A percentile compares a stretch with the other conserved stretches of the same genome.
Conservation (phyloP, 495 filamentous ascomycete species). For the Neurospora cerealis region DNA sequence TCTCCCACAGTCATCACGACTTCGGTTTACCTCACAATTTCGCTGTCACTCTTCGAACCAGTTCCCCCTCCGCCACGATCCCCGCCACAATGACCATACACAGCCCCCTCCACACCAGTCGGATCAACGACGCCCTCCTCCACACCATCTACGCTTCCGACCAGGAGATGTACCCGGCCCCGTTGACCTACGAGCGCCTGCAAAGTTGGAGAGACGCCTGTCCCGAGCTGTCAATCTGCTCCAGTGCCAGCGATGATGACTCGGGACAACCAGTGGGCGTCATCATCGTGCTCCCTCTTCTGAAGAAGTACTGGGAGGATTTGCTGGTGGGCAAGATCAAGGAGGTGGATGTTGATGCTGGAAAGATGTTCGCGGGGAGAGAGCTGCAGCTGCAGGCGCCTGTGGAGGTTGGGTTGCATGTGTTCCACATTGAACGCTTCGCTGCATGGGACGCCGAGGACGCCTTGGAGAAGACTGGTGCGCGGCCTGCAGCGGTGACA, state of each 20-base stretch:
- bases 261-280: constrained; percentile 5
- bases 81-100: not conserved
- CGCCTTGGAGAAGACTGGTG: not conserved
- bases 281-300: constrained; percentile 18
- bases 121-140: constrained; percentile 9
- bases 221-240: constrained; percentile 18
- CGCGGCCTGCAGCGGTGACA: not conserved
- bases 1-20: not conserved
- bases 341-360: constrained; percentile 58
- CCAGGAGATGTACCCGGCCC: constrained; percentile 26
- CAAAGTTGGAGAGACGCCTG: constrained; percentile 15
- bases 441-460: not conserved
- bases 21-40: not conserved
- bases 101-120: not conserved
- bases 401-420: constrained; percentile 24
- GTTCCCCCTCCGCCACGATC: not conserved
- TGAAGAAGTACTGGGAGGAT: constrained; percentile 26
- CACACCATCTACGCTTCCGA: constrained; percentile 19
- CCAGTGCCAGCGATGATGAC: not conserved
- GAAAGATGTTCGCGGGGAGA: constrained; percentile 43
- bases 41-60: not conserved
- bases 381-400: not conserved
- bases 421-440: constrained; percentile 27
- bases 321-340: constrained; percentile 57
- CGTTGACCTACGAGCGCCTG: constrained; percentile 16